A percentile compares a stretch with the other conserved stretches of the same genome.
phyloP scores from a whole-genome alignment of 2,329 filamentous ascomycete species.

The Penicillium sp. region DNA sequence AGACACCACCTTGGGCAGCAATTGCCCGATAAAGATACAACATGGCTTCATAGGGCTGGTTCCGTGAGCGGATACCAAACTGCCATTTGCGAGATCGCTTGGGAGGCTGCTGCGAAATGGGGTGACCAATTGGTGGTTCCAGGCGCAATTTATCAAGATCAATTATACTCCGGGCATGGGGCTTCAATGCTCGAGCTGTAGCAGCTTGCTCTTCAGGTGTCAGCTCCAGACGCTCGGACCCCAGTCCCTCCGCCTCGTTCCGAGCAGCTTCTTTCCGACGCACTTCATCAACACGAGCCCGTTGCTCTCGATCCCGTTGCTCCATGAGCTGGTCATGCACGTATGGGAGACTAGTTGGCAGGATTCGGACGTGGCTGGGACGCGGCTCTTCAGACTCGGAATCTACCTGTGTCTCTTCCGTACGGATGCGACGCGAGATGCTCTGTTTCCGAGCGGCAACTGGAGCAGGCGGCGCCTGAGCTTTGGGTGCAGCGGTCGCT shows the following conservation, averaged over 20 bases:
- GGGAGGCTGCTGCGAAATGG: conserved; percentile 40
- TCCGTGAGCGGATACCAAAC: conserved; percentile 93
- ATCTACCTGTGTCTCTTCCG: conserved; percentile 26
- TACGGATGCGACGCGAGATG: conserved; percentile 25
- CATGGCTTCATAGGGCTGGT: conserved; percentile 90
- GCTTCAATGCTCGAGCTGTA: conserved; percentile 76
- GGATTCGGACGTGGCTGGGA: conserved; percentile 82
- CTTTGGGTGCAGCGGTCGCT: conserved; percentile 17
- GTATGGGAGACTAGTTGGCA: conserved; percentile 85
- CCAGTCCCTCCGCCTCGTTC: conserved; percentile 22
- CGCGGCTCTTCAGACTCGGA: conserved; percentile 51
- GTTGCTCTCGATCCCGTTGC: conserved; percentile 39
- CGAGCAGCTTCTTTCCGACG: conserved; percentile 31
- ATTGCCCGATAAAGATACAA: conserved; percentile 93
- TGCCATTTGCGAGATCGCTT: conserved; percentile 87
- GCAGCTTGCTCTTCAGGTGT: conserved; percentile 74
- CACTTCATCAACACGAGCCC: conserved; percentile 44
- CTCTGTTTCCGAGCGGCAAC: conserved; percentile 25
- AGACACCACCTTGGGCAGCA: conserved; percentile 81
- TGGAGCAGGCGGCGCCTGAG: conserved; percentile 20
- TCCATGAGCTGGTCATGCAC: conserved; percentile 92
- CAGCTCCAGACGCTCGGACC: conserved; percentile 26
- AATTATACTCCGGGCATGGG: conserved; percentile 72
- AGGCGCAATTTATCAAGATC: conserved; percentile 63
- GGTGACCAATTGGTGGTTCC: conserved; percentile 55